phyloP scores from a whole-genome alignment of 2,329 filamentous ascomycete genomes.

The Calonectria henricotiae region DNA sequence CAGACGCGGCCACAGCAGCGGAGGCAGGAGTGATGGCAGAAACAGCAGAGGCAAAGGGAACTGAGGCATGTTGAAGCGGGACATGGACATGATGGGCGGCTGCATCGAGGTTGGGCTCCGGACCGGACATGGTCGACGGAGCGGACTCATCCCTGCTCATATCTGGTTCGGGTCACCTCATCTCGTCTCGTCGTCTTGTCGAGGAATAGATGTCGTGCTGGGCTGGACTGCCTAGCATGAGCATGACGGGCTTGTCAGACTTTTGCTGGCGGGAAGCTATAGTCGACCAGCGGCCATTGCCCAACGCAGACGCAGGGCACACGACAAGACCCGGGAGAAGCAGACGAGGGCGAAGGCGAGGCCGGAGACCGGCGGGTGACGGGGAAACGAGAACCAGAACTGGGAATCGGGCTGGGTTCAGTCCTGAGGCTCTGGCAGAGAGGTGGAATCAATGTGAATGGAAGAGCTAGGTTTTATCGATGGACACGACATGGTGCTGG shows the following conservation, averaged over 20 bases:
- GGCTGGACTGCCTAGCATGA: conserved; percentile 50
- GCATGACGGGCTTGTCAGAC: conserved; percentile 49
- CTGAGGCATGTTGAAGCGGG: conserved; percentile 64
- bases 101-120: conserved; percentile 55
- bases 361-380: conserved; percentile 39
- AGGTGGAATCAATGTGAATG: conserved; percentile 51
- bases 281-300: conserved; percentile 34
- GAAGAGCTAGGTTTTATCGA: conserved; percentile 54
- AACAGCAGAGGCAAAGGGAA: conserved; percentile 15
- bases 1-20: conserved; percentile 6
- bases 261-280: conserved; percentile 35
- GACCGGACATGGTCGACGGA: conserved; percentile 55
- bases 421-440: conserved; percentile 51
- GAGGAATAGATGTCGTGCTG: conserved; percentile 49
- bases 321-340: conserved; percentile 20
- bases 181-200: conserved; percentile 51
- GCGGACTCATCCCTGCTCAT: conserved; percentile 55
- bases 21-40: conserved; percentile 17
- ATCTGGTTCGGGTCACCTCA: conserved; percentile 54
- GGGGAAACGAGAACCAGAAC: conserved; percentile 42
- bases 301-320: conserved; percentile 17
- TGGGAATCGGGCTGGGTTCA: conserved; percentile 27
- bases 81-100: conserved; percentile 53
- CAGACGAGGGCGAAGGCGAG: conserved; percentile 13
- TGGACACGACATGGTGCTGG: conserved; percentile 54